Conservation (phyloP, 257 asterid genomes). For the Rehmannia glutinosa region DNA sequence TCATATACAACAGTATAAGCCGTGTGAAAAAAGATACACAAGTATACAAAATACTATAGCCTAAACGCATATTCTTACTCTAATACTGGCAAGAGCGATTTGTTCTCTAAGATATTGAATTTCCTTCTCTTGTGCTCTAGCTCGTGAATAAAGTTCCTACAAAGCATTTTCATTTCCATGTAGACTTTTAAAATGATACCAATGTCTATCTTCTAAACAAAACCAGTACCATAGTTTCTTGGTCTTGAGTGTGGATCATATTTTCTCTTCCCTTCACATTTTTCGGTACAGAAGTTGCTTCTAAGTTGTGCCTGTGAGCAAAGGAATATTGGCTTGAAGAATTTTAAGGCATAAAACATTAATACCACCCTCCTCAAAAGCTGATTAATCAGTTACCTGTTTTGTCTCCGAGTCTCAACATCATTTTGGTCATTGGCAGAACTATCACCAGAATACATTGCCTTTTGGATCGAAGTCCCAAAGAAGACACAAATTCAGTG, state of each 20-base stretch:
- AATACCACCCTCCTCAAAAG: constrained; percentile 11
- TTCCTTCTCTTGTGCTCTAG: constrained; percentile 67
- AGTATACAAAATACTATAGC: background rate
- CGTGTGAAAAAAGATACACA: background rate
- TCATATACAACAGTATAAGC: constrained; percentile 12
- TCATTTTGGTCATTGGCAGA: constrained; percentile 46
- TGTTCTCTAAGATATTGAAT: constrained; percentile 66
- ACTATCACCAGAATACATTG: constrained; percentile 37
- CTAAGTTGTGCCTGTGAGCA: constrained; percentile 47
- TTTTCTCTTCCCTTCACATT: constrained; percentile 49
- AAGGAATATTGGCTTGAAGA: constrained; percentile 14
- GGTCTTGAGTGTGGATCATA: constrained; percentile 40
- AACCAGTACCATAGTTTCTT: constrained; percentile 61
- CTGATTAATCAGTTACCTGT: constrained; percentile 38
- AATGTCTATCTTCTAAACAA: constrained; percentile 11
- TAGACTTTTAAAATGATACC: constrained; percentile 12
- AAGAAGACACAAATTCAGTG: constrained; percentile 14
- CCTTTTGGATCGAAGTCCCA: constrained; percentile 19
- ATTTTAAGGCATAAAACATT: constrained; percentile 9
- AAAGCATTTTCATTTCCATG: constrained; percentile 23
- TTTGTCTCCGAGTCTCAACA: constrained; percentile 27
- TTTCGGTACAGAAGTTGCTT: constrained; percentile 40
- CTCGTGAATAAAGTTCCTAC: constrained; percentile 64
- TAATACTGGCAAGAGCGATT: constrained; percentile 77
- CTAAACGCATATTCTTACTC: constrained; percentile 41